Percentiles rank a stretch among this genome's conserved stretches.
Evolutionary conservation across 176 grass and related monocot species (phyloP).

Genomic region (Neostapfia colusana): DNA sequence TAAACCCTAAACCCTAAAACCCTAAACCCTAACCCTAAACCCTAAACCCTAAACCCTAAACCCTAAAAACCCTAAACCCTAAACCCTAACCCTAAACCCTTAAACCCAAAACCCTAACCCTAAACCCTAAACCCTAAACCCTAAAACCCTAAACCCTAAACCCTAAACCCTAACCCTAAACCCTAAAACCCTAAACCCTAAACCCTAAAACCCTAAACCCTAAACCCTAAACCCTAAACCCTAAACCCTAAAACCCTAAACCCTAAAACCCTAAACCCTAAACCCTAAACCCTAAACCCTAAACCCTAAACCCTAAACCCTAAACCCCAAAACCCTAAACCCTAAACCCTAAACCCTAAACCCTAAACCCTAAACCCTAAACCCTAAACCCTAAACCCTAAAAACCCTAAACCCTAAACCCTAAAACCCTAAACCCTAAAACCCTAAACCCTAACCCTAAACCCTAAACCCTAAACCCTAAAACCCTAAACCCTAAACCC

Average conservation of each 20-base stretch:
- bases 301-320: no score
- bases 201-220: conserved; percentile 18
- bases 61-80: conserved; percentile 31
- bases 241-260: neutral
- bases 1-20: conserved; percentile 27
- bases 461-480: no score
- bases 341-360: no score
- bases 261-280: no score
- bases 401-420: no score
- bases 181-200: conserved; percentile 19
- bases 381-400: no score
- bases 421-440: no score
- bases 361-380: no score
- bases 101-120: conserved; percentile 24
- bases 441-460: no score
- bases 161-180: conserved; percentile 25
- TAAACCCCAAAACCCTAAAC: no score
- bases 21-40: conserved; percentile 30
- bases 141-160: neutral
- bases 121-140: neutral
- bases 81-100: conserved; percentile 7
- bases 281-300: no score
- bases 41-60: conserved; percentile 30
- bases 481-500: no score
- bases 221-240: conserved; percentile 37